Percentiles rank a stretch among this genome's conserved stretches.
Evolutionary conservation across 2,329 filamentous ascomycete genomes (phyloP).

Genomic region (Aspergillus ruber): DNA sequence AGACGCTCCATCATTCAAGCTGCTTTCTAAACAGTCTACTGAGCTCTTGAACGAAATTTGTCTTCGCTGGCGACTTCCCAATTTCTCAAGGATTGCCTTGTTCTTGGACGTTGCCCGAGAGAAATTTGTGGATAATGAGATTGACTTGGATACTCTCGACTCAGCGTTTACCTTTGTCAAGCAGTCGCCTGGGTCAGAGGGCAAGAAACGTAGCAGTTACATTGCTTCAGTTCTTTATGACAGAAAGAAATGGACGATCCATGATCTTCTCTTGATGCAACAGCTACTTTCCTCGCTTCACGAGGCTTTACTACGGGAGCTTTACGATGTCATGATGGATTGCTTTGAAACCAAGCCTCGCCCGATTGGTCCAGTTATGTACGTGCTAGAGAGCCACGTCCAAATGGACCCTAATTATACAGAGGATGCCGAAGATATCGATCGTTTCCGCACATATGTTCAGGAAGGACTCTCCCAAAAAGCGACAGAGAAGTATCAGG

Average conservation of each 20-base stretch:
- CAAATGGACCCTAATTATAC: slow-evolving; percentile 70
- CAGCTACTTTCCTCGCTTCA: slow-evolving; percentile 68
- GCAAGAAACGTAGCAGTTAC: slow-evolving; percentile 51
- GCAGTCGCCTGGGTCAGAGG: slow-evolving; percentile 59
- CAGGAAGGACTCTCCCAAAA: slow-evolving; percentile 65
- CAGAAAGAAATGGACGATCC: slow-evolving; percentile 61
- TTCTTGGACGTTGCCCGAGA: slow-evolving; percentile 79
- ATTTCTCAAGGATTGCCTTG: slow-evolving; percentile 69
- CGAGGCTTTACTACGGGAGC: slow-evolving; percentile 74
- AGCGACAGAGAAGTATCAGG: slow-evolving; percentile 72
- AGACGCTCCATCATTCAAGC: slow-evolving; percentile 44
- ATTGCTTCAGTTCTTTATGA: slow-evolving; percentile 46
- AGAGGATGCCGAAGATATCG: slow-evolving; percentile 61
- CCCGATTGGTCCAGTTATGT: slow-evolving; percentile 71
- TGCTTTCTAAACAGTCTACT: slow-evolving; percentile 67
- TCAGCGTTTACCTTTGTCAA: slow-evolving; percentile 77
- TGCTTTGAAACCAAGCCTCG: slow-evolving; percentile 87
- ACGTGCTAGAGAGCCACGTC: slow-evolving; percentile 74
- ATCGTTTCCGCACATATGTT: slow-evolving; percentile 66
- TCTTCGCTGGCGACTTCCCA: slow-evolving; percentile 81
- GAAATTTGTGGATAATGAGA: slow-evolving; percentile 78
- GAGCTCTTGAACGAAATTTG: slow-evolving; percentile 82
- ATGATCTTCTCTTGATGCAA: slow-evolving; percentile 66
- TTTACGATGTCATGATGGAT: slow-evolving; percentile 79
- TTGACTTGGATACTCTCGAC: slow-evolving; percentile 75